Evolutionary conservation across 2,329 filamentous ascomycete species (phyloP).

Genomic region (Claviceps digitariae): DNA sequence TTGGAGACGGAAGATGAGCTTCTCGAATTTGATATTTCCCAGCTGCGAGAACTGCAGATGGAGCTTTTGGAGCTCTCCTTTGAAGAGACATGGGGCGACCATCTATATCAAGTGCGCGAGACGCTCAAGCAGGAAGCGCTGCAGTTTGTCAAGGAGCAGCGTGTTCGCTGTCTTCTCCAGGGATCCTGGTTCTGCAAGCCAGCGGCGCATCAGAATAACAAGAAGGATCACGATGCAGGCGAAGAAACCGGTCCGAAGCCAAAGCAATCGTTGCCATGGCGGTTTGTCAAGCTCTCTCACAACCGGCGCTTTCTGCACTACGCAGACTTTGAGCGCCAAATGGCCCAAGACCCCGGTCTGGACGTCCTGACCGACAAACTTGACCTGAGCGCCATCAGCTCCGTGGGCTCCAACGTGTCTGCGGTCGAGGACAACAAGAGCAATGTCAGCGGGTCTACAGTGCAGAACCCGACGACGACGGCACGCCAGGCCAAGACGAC

Average conservation of each 20-base stretch:
- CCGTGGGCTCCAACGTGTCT: constrained; percentile 86
- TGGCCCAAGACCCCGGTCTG: constrained; percentile 52
- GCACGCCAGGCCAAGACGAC: constrained; percentile 31
- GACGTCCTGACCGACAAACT: constrained; percentile 68
- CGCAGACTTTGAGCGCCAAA: constrained; percentile 61
- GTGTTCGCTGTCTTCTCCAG: constrained; percentile 75
- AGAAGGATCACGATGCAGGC: constrained; percentile 17
- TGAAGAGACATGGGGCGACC: constrained; percentile 86
- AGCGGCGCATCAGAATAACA: constrained; percentile 16
- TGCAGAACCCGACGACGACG: constrained; percentile 26
- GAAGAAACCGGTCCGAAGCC: constrained; percentile 29
- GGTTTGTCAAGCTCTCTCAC: constrained; percentile 79
- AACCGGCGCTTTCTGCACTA: constrained; percentile 87
- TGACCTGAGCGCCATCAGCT: constrained; percentile 77
- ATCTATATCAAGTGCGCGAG: constrained; percentile 80
- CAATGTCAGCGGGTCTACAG: constrained; percentile 28
- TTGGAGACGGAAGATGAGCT: constrained; percentile 83
- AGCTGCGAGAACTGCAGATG: constrained; percentile 81
- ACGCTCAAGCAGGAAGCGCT: constrained; percentile 82
- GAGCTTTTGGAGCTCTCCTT: constrained; percentile 81
- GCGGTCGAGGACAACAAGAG: constrained; percentile 40
- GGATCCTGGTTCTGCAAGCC: constrained; percentile 73
- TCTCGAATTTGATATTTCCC: constrained; percentile 64
- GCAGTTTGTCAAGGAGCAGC: constrained; percentile 94
- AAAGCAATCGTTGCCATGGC: constrained; percentile 39